Evolutionary conservation across 2,329 filamentous ascomycete species (phyloP), one percentile per base, ranked within the genome.

Genomic region (Cytospora chrysosperma): DNA sequence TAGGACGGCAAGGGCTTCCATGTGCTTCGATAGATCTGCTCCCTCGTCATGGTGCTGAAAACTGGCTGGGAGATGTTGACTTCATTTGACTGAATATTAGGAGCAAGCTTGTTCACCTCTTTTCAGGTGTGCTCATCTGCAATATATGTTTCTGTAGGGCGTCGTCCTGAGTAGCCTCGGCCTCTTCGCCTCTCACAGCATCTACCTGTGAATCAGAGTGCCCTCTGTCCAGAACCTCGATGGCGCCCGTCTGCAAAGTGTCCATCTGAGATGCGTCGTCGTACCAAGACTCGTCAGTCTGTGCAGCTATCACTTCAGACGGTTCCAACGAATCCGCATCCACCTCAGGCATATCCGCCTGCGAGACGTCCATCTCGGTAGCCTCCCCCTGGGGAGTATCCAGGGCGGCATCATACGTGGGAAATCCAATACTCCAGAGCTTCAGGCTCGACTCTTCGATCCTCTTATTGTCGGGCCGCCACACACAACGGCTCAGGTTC

Each of bases 381-480:
- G 7, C 47, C 55, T 49, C 55, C 60, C 26, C 53, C 63, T 34
- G 10, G 32, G 12, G 10, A 34, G 32, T 34, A 4, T 55, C 63
- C 0, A 62, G 54, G 4, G 66, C 56, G 37, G 43, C 43, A 13
- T 65, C 47, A 34, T 52, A 27, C 15, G 43, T 17, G 3, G 47
- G 34, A 6, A 61, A 53, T 7, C 66, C 67, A 32, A 81, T 71
- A 58, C 73, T 77, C 80, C 80, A 82, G 65, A 81, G 71, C 69
- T 79, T 81, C 27, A 82, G 70, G 59, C 75, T 79, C 54, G 79
- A 81, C 67, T 81, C 79, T 26, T 73, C 74, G 10, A 71, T 71
- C 17, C 24, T 61, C 7, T 19, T 28, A 2, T 55, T 51, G 6
- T n/a, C 34, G 28, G 30, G 12, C 6, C n/a, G 37, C 28, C 28